These are phyloP conservation scores for Cutaneotrichosporon sp. DNA, from an alignment of 1,284 basidiomycete species.

Conservation along the genomic window DNA sequence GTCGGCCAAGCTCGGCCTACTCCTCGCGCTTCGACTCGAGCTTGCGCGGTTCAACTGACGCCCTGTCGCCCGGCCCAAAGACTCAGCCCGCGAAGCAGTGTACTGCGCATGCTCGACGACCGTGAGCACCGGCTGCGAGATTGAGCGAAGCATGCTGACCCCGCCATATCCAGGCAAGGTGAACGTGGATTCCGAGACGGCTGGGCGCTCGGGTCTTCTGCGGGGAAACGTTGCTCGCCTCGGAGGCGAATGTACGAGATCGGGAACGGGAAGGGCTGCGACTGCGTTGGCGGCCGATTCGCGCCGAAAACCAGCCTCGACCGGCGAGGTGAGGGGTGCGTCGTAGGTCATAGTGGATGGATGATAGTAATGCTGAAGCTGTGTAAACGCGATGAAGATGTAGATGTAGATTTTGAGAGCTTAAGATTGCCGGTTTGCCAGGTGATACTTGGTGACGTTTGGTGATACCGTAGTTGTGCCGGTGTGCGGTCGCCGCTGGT, in stretches of 20 bases:
- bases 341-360: not conserved
- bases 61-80: not conserved
- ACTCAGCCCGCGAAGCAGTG: not conserved
- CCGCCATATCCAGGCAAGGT: not conserved
- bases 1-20: not conserved
- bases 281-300: not conserved
- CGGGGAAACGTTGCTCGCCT: not conserved
- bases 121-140: slow-evolving; percentile 18
- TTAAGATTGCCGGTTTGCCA: too few species aligned
- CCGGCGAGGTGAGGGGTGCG: not conserved
- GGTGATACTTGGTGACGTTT: too few species aligned
- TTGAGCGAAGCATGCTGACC: slow-evolving; percentile 7
- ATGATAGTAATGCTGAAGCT: too few species aligned
- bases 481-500: too few species aligned
- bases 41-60: too few species aligned
- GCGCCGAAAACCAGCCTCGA: not conserved
- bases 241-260: not conserved
- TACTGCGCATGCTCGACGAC: slow-evolving; percentile 14
- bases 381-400: too few species aligned
- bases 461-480: too few species aligned
- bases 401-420: too few species aligned
- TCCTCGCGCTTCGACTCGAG: too few species aligned
- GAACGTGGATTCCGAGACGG: not conserved
- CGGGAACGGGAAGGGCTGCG: not conserved
- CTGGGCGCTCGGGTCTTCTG: not conserved